Percentiles rank a stretch among this genome's conserved stretches.
Conservation (phyloP, 257 asterid species). For the Plantago major region DNA sequence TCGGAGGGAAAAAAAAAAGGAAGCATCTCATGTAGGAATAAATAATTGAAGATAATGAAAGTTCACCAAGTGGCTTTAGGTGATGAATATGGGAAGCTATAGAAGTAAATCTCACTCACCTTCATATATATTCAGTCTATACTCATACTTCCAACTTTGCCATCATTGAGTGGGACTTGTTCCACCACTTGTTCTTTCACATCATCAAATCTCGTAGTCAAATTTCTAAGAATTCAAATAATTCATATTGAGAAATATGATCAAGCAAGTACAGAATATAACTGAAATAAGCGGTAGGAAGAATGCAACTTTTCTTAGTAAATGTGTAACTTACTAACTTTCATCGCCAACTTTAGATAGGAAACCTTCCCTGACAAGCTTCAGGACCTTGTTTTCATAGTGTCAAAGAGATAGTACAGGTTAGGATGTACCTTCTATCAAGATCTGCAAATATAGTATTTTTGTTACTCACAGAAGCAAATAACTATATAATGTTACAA, state of each 20-base stretch:
- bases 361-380: slow-evolving; percentile 56
- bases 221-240: slow-evolving; percentile 31
- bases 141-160: slow-evolving; percentile 26
- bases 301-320: slow-evolving; percentile 43
- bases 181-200: slow-evolving; percentile 71
- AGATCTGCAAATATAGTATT: slow-evolving; percentile 45
- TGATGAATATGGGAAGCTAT: too few relatives aligned
- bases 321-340: slow-evolving; percentile 45
- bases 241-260: slow-evolving; percentile 19
- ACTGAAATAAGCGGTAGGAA: neutral
- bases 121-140: slow-evolving; percentile 71
- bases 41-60: too few relatives aligned
- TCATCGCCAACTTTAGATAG: slow-evolving; percentile 57
- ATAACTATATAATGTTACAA: neutral
- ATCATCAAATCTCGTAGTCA: slow-evolving; percentile 67
- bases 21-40: too few relatives aligned
- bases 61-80: too few relatives aligned
- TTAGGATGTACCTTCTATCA: slow-evolving; percentile 70
- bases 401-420: slow-evolving; percentile 20
- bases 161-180: slow-evolving; percentile 23
- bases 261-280: slow-evolving; percentile 13
- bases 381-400: slow-evolving; percentile 22
- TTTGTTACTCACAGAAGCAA: slow-evolving; percentile 15
- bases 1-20: too few relatives aligned
- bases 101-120: slow-evolving; percentile 30